Evolutionary conservation across 495 filamentous ascomycete species (phyloP).

Genomic region (Pyrenopolyporus hunteri): DNA sequence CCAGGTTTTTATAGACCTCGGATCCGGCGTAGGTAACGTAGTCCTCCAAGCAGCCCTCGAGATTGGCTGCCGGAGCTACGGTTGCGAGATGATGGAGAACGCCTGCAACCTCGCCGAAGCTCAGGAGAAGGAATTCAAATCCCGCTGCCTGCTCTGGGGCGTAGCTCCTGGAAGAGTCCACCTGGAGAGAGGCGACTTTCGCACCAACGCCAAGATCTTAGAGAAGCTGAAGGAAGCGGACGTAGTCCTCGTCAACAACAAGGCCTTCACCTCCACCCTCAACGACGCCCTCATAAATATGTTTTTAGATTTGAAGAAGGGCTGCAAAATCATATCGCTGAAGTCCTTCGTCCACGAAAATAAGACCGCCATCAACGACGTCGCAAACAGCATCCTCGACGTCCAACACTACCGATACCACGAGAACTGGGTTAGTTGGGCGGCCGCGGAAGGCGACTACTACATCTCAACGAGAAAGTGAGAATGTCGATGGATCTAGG

Average conservation of each 20-base stretch:
- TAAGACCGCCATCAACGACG: slow-evolving; percentile 74
- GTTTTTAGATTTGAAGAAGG: slow-evolving; percentile 93
- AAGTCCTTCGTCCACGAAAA: slow-evolving; percentile 79
- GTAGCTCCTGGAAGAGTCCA: slow-evolving; percentile 77
- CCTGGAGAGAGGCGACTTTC: slow-evolving; percentile 84
- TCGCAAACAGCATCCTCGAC: slow-evolving; percentile 74
- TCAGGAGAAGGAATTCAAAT: slow-evolving; percentile 83
- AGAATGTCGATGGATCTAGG: slow-evolving; percentile 4
- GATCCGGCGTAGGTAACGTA: slow-evolving; percentile 94
- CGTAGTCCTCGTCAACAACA: slow-evolving; percentile 95
- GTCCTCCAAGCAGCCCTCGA: slow-evolving; percentile 93
- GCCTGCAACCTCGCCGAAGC: slow-evolving; percentile 82
- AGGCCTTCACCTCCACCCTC: slow-evolving; percentile 85
- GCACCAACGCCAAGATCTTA: slow-evolving; percentile 72
- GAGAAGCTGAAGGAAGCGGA: slow-evolving; percentile 80
- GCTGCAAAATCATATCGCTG: slow-evolving; percentile 83
- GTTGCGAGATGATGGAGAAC: slow-evolving; percentile 93
- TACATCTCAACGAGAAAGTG: slow-evolving; percentile 86
- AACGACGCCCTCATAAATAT: slow-evolving; percentile 87
- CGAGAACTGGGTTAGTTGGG: slow-evolving; percentile 90
- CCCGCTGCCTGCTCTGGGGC: slow-evolving; percentile 89
- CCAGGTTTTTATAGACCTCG: slow-evolving; percentile 90
- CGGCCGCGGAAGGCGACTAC: slow-evolving; percentile 78
- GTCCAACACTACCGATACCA: slow-evolving; percentile 80
- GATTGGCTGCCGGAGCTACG: slow-evolving; percentile 92